phyloP scores from a whole-genome alignment of 2,329 filamentous ascomycete species.

The Nakataea oryzae region DNA sequence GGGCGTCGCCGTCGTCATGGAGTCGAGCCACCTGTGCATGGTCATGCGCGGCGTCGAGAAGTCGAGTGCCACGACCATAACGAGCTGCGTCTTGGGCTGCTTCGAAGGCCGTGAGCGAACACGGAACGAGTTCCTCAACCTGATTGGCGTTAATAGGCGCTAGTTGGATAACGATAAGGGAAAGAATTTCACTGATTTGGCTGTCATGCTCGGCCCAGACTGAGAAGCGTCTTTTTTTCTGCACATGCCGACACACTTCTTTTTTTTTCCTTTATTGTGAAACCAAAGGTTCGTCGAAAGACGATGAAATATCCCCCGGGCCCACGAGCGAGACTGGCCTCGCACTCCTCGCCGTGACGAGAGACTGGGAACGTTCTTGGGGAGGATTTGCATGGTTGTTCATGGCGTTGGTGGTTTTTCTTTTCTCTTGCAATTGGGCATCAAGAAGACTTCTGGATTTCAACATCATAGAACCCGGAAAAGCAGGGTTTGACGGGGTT shows the following conservation, averaged over 20 bases:
- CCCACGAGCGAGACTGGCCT: too few species aligned
- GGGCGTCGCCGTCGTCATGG: constrained; percentile 95
- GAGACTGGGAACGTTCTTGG: neutral
- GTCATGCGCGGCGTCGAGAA: constrained; percentile 98
- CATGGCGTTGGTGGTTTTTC: constrained; percentile 4
- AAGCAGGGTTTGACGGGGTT: neutral
- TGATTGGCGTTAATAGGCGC: constrained; percentile 50
- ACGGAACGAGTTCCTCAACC: constrained; percentile 85
- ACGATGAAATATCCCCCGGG: neutral
- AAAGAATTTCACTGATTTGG: neutral
- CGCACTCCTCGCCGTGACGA: neutral
- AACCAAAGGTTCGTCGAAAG: neutral
- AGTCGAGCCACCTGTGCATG: constrained; percentile 95
- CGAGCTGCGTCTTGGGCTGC: constrained; percentile 93
- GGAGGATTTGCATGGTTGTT: neutral
- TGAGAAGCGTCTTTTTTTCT: neutral
- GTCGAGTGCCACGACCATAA: constrained; percentile 76
- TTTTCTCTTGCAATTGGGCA: neutral
- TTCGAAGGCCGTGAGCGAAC: constrained; percentile 92
- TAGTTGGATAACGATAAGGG: neutral
- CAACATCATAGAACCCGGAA: constrained; percentile 4
- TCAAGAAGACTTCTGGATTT: constrained; percentile 2
- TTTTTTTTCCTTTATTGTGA: constrained; percentile 4
- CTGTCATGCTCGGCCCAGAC: neutral
- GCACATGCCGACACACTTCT: constrained; percentile 5